Evolutionary conservation across 2,329 filamentous ascomycete species (phyloP), one percentile per base, ranked within the genome.

Genomic region (Botrytis porri): DNA sequence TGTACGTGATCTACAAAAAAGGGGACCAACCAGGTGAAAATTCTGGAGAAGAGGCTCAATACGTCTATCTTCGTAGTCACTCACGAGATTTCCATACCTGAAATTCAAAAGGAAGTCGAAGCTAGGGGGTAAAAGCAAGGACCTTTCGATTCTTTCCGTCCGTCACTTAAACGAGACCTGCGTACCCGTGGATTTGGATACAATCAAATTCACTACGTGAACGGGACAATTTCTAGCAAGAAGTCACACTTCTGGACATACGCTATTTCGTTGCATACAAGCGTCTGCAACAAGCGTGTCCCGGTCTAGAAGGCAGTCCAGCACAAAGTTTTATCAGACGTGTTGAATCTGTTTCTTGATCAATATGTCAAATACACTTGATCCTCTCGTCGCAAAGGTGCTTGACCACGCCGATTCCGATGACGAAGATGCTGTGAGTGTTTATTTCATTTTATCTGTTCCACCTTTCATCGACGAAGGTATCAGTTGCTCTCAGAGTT

Each of bases 371-470:
- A 72, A 72, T 12, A 60, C 61, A 57, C 76, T 88, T 71, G 86
- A 88, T 78, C 78, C 84, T 62, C 84, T 84, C 74, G 86, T 88
- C 48, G 86, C 86, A 62, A 81, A 81, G 41, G 78, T 88, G 35
- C 82, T 88, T 43, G 86, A 83, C 67, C 71, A 75, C 51, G 81
- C 87, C 48, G 74, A 76, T 57, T 81, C 80, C 1, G 87, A 88
- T 75, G 86, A 88, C 75, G 88, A 89, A 81, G 87, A 89, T 80
- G 86, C 86, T 48, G 70, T 72, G 45, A 72, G 70, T 72, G 43
- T 8, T 29, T 48, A 2, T 64, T 70, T 39, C 18, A 51, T 64
- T 37, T 8, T 39, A 25, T 62, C 6, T 2, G 4, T 12, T 22
- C 9, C 1, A 43, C 39, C 16, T 41, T 6, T 51, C 14, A 35